Conservation (phyloP, 345 rosid genomes). For the Aegle marmelos region DNA sequence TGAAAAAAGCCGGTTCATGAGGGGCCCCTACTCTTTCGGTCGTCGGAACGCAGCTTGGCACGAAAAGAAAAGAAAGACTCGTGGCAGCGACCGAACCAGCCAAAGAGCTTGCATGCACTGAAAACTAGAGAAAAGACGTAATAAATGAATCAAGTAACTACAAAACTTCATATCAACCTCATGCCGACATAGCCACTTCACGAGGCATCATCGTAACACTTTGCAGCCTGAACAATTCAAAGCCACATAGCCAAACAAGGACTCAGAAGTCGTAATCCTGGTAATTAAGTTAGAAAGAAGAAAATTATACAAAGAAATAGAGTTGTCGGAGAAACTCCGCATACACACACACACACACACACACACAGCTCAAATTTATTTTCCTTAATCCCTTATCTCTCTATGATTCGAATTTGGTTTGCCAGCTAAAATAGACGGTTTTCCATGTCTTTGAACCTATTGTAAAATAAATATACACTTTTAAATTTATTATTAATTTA, state of each 20-base stretch:
- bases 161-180: neutral
- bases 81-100: conserved; percentile 3
- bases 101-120: neutral
- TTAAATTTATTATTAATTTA: no score
- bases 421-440: no score
- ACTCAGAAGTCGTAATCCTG: neutral
- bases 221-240: neutral
- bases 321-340: neutral
- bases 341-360: no score
- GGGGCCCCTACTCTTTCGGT: conserved; percentile 12
- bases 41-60: neutral
- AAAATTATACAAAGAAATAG: neutral
- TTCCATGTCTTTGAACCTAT: no score
- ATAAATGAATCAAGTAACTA: neutral
- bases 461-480: no score
- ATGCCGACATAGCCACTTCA: conserved; percentile 10
- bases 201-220: neutral
- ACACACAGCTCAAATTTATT: no score
- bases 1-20: conserved; percentile 11
- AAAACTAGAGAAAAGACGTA: neutral
- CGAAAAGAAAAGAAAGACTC: conserved; percentile 1
- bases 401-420: no score
- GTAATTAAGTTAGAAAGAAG: neutral
- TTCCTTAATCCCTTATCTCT: no score
- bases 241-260: neutral